phyloP scores from a whole-genome alignment of 1,284 basidiomycete species.

The Porodaedalea pini region DNA sequence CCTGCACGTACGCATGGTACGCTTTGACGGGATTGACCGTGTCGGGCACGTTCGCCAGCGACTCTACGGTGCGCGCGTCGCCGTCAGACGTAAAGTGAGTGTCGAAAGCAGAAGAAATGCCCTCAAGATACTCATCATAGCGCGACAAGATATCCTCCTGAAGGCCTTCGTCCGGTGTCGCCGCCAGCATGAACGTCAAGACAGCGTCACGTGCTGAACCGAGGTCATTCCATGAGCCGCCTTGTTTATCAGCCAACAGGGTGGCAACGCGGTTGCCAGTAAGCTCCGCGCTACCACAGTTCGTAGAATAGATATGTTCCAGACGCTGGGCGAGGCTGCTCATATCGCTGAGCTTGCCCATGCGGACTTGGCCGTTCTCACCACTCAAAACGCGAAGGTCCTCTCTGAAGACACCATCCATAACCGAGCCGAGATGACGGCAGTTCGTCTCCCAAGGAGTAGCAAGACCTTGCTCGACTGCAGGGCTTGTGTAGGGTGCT shows the following conservation, averaged over 20 bases:
- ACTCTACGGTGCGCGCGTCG: slow-evolving; percentile 34
- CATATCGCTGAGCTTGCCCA: background rate
- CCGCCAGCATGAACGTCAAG: slow-evolving; percentile 73
- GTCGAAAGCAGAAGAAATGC: slow-evolving; percentile 49
- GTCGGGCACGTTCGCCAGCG: slow-evolving; percentile 62
- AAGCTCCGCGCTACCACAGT: slow-evolving; percentile 4
- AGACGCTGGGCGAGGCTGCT: slow-evolving; percentile 5
- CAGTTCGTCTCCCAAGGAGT: slow-evolving; percentile 61
- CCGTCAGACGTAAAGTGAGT: slow-evolving; percentile 49
- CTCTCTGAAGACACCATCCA: slow-evolving; percentile 2
- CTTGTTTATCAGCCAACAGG: background rate
- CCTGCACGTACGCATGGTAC: slow-evolving; percentile 67
- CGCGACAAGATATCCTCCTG: slow-evolving; percentile 48
- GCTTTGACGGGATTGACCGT: slow-evolving; percentile 71
- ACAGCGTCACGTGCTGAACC: slow-evolving; percentile 47
- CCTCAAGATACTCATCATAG: slow-evolving; percentile 46
- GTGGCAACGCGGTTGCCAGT: background rate
- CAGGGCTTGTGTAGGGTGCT: slow-evolving; percentile 31
- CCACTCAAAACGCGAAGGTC: background rate
- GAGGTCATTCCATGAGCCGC: slow-evolving; percentile 16
- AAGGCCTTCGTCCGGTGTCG: slow-evolving; percentile 55
- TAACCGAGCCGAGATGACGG: slow-evolving; percentile 35
- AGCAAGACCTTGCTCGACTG: slow-evolving; percentile 31
- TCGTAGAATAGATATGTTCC: slow-evolving; percentile 13
- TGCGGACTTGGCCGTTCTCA: slow-evolving; percentile 2